Conservation (phyloP, 2,329 filamentous ascomycete genomes). For the Beauveria pseudobassiana region DNA sequence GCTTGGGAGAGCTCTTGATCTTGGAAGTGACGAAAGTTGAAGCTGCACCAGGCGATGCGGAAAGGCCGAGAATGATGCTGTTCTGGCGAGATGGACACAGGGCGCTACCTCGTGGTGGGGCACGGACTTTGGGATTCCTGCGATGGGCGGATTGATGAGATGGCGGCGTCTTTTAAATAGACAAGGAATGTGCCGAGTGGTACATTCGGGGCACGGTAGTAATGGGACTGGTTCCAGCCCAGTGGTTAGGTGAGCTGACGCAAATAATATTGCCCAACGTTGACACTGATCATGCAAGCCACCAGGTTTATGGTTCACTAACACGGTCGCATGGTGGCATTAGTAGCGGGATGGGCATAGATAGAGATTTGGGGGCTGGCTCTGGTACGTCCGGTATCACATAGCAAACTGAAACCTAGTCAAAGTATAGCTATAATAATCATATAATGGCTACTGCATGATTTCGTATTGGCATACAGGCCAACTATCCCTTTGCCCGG, state of each 20-base stretch:
- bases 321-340: background rate
- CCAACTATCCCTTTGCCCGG: background rate
- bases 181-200: background rate
- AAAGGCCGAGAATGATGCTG: background rate
- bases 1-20: background rate
- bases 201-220: background rate
- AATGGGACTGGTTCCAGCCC: background rate
- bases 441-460: background rate
- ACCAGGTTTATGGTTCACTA: background rate
- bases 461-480: background rate
- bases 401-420: background rate
- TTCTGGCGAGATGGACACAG: slow-evolving; percentile 1
- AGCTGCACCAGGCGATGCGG: background rate
- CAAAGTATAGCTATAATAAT: background rate
- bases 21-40: background rate
- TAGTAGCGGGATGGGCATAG: background rate
- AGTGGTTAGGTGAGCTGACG: background rate
- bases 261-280: background rate
- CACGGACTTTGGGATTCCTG: background rate
- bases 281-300: background rate
- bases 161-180: background rate
- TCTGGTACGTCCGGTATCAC: background rate
- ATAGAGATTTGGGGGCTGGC: background rate
- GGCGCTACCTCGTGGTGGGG: slow-evolving; percentile 7
- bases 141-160: background rate